Base-by-base conservation (phyloP, 306 rosid genomes). In the Begonia masoniana region DNA sequence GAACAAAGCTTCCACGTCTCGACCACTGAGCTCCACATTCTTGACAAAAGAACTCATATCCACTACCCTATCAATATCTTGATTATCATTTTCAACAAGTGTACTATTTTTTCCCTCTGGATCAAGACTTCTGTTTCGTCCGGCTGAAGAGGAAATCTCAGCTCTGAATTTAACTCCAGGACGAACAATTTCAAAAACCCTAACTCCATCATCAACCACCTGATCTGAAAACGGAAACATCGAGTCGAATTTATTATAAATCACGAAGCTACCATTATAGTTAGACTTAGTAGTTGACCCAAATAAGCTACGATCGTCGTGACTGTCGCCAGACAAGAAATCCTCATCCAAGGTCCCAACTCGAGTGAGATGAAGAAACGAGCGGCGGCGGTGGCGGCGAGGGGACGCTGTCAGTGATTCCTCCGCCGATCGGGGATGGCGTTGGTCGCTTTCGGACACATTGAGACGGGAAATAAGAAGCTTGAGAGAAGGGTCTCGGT, bases 281-380 rank as follows among this genome's bases (percentile, higher is more conserved):
- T 77, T 41, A 3, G 68, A 12, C 21, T 71, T 70, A 7, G 66
- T 57, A 13, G 62, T 61, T 36, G 83, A 56, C 13, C 89, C 89
- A 31, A 85, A 76, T 11, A 81, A 66, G 50, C 64, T 48, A 15
- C 87, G 81, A 8, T 78, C 85, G 3, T 77, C 85, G 50, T 75
- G 82, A 42, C 84, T 96, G 17, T 81, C 97, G 4, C 86, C 94
- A 54, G 95, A 78, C 80, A 85, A 89, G 54, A 85, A 80, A 55
- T 85, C 94, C 1, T 81, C 97, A 13, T 85, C 96, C 23, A 91
- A 81, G 78, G 96, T 83, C 52, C 88, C 88, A 39, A 83, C 84
- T 0, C 92, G 83, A 48, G 94, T 79, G 54, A 85, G 88, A 58
- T 85, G 96, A 1, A 91, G 91, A 11, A 85, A 83, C 1, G 94